phyloP scores from a whole-genome alignment of 768 basidiomycete genomes.

The Lepiota venenata region DNA sequence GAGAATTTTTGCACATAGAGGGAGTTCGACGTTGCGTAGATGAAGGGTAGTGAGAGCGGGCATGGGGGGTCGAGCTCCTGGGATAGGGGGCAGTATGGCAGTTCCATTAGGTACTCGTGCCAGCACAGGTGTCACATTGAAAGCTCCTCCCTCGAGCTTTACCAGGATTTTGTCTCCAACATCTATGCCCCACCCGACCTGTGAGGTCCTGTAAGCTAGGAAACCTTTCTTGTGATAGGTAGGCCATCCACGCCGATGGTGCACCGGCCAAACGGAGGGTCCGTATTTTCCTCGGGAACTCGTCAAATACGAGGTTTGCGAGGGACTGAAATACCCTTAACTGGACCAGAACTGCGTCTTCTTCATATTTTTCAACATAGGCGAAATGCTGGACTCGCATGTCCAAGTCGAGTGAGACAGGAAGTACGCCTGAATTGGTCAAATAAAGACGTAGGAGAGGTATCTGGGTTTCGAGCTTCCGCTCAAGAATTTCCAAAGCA shows the following conservation, averaged over 20 bases:
- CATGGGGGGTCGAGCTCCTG: not conserved
- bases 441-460: conserved; percentile 1
- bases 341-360: not conserved
- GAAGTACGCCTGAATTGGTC: not conserved
- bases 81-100: too few species aligned
- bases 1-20: not conserved
- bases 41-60: not conserved
- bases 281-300: not conserved
- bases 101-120: too few species aligned
- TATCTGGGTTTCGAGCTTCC: not conserved
- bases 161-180: not conserved
- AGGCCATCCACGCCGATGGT: not conserved
- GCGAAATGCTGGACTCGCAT: not conserved
- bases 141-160: not conserved
- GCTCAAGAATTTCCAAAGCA: not conserved
- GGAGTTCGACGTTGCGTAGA: not conserved
- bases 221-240: not conserved
- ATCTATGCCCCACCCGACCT: not conserved
- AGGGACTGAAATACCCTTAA: not conserved
- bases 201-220: not conserved
- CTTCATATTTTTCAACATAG: not conserved
- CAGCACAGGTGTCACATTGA: not conserved
- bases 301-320: not conserved
- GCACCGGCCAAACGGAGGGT: not conserved
- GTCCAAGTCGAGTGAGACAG: not conserved